These are phyloP conservation scores for Coemansia erecta DNA, from an alignment of 192 early-diverging fungal species.

Conservation along the genomic window DNA sequence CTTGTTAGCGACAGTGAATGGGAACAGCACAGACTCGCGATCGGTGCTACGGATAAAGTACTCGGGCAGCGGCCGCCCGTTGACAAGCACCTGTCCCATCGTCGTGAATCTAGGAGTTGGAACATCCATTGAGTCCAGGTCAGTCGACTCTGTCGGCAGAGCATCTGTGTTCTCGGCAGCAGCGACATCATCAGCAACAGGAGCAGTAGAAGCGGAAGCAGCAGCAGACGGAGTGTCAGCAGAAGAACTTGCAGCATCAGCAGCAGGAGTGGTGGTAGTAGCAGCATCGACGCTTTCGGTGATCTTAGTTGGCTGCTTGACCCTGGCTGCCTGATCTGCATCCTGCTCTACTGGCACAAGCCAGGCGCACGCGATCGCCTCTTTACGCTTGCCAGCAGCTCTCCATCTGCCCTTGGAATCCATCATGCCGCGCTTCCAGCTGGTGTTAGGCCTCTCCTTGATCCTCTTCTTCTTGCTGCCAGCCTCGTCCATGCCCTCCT, in stretches of 20 bases:
- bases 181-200: background rate
- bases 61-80: slow-evolving; percentile 66
- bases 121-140: background rate
- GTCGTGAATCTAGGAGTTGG: slow-evolving; percentile 4
- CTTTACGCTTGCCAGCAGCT: slow-evolving; percentile 78
- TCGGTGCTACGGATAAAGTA: slow-evolving; percentile 74
- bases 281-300: no score
- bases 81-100: slow-evolving; percentile 67
- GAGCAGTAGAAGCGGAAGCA: background rate
- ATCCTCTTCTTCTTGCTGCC: slow-evolving; percentile 33
- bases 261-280: background rate
- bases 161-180: background rate
- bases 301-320: background rate
- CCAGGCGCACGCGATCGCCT: slow-evolving; percentile 72
- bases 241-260: background rate
- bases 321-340: background rate
- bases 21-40: slow-evolving; percentile 68
- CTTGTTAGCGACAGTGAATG: slow-evolving; percentile 64
- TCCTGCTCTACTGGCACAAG: slow-evolving; percentile 50
- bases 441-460: slow-evolving; percentile 29
- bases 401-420: slow-evolving; percentile 74
- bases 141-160: background rate
- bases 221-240: background rate
- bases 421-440: slow-evolving; percentile 34
- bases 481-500: slow-evolving; percentile 5